phyloP scores from a whole-genome alignment of 352 stramenopile genomes.

The Elongisporangium anandrum region DNA sequence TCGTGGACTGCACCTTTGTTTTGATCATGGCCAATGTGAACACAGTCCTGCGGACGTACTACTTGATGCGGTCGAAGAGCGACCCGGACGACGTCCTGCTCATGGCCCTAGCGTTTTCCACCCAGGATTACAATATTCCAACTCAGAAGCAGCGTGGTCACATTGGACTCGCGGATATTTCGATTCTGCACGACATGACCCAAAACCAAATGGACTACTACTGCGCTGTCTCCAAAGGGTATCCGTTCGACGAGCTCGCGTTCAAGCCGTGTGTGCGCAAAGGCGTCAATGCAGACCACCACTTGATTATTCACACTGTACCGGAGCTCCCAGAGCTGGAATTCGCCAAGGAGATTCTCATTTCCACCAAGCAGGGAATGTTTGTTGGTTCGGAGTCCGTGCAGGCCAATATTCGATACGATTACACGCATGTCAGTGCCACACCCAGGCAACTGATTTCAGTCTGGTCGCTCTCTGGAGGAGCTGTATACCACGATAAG shows the following conservation, averaged over 20 bases:
- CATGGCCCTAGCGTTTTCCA: conserved; percentile 9
- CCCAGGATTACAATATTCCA: neutral
- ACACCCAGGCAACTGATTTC: no score
- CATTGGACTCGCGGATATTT: neutral
- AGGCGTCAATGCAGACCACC: neutral
- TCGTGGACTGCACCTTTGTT: conserved; percentile 31
- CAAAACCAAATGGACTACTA: neutral
- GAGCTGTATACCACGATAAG: conserved; percentile 23
- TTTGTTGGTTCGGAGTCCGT: no score
- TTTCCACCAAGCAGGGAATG: no score
- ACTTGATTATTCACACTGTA: neutral
- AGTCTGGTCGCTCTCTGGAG: no score
- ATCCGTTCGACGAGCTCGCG: neutral
- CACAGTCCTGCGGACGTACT: conserved; percentile 15
- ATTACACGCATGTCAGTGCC: no score
- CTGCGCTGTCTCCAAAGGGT: neutral
- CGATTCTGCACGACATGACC: neutral
- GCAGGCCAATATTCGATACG: no score
- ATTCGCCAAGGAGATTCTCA: no score
- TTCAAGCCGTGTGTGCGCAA: neutral
- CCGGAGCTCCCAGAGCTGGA: no score
- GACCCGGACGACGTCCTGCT: conserved; percentile 11
- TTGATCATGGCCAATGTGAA: neutral
- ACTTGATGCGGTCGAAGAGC: conserved; percentile 8
- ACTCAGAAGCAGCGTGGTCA: neutral